A percentile compares a stretch with the other conserved stretches of the same genome.
These are phyloP conservation scores for Candida glaebosa DNA, from an alignment of 805 yeast species.

Conservation along the genomic window DNA sequence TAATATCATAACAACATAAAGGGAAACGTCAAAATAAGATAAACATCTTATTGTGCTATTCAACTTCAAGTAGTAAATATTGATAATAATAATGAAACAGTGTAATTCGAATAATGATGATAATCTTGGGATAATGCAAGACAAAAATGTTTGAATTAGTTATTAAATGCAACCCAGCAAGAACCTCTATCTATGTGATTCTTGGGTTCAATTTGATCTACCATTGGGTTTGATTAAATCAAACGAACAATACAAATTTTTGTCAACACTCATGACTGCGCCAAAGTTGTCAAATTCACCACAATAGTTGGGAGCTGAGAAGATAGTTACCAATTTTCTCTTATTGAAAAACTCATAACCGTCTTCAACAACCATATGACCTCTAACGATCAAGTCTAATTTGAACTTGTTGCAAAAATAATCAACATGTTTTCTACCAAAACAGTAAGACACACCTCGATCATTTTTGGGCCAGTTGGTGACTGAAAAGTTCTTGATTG, in stretches of 20 bases:
- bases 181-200: too few species aligned
- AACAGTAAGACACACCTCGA: slow-evolving; percentile 78
- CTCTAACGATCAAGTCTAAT: slow-evolving; percentile 75
- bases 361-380: slow-evolving; percentile 88
- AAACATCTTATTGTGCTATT: neutral
- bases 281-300: slow-evolving; percentile 81
- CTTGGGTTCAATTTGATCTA: neutral
- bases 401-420: slow-evolving; percentile 62
- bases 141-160: too few species aligned
- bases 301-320: slow-evolving; percentile 81
- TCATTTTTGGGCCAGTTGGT: slow-evolving; percentile 77
- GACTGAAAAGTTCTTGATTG: slow-evolving; percentile 29
- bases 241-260: slow-evolving; percentile 64
- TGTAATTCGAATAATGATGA: neutral
- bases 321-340: slow-evolving; percentile 71
- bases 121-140: neutral
- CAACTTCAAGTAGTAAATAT: neutral
- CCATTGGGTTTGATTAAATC: slow-evolving; percentile 58
- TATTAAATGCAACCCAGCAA: too few species aligned
- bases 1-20: neutral
- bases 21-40: neutral
- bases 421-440: slow-evolving; percentile 71
- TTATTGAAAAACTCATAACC: slow-evolving; percentile 81
- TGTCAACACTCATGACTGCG: slow-evolving; percentile 72
- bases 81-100: neutral